Evolutionary conservation across 2,329 filamentous ascomycete species (phyloP).

Genomic region (Fusarium caatingaense): DNA sequence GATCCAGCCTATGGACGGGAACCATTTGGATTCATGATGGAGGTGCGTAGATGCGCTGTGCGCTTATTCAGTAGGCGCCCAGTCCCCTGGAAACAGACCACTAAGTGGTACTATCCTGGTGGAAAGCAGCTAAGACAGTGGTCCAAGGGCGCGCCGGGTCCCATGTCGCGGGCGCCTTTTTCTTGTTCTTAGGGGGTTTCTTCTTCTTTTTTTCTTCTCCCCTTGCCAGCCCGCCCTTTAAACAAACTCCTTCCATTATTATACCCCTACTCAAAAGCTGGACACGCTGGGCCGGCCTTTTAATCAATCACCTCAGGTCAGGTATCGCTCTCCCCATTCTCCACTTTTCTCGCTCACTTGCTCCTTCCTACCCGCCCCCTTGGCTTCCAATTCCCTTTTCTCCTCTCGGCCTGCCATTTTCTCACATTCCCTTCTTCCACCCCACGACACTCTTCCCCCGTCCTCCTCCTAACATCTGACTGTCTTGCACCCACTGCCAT

Average conservation of each 20-base stretch:
- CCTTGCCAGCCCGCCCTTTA: slow-evolving; percentile 11
- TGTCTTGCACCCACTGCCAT: slow-evolving; percentile 30
- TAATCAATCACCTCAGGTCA: slow-evolving; percentile 16
- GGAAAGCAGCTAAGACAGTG: not conserved
- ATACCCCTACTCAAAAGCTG: slow-evolving; percentile 17
- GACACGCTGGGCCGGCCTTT: slow-evolving; percentile 19
- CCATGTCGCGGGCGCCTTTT: slow-evolving; percentile 2
- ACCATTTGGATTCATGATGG: not conserved
- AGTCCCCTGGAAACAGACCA: slow-evolving; percentile 15
- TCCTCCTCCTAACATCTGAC: slow-evolving; percentile 34
- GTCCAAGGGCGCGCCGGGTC: slow-evolving; percentile 7
- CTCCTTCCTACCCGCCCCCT: slow-evolving; percentile 36
- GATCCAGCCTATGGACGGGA: not conserved
- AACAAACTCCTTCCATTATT: slow-evolving; percentile 16
- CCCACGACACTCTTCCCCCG: slow-evolving; percentile 36
- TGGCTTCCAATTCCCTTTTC: slow-evolving; percentile 28
- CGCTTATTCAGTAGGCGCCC: slow-evolving; percentile 19
- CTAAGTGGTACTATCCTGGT: slow-evolving; percentile 16
- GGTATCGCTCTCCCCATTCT: slow-evolving; percentile 37
- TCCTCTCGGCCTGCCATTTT: slow-evolving; percentile 34
- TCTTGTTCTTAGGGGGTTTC: not conserved
- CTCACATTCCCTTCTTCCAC: slow-evolving; percentile 34
- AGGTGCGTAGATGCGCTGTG: slow-evolving; percentile 5
- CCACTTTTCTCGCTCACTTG: slow-evolving; percentile 40
- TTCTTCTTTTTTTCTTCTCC: not conserved